Evolutionary conservation across 768 basidiomycete genomes (phyloP).

Genomic region (Sarcomyxa edulis): DNA sequence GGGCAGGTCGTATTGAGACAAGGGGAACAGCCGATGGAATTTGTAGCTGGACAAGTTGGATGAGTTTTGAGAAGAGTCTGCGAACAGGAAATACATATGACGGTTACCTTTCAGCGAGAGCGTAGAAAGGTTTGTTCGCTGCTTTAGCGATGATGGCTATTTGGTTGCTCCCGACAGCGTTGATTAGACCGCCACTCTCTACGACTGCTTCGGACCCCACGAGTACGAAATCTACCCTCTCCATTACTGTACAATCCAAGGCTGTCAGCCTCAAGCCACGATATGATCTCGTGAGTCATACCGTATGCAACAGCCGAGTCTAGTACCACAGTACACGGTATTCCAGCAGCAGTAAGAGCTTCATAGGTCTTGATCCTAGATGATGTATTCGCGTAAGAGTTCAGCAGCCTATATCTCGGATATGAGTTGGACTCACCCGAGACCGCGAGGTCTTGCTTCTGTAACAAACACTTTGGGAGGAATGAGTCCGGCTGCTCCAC

Average conservation of each 20-base stretch:
- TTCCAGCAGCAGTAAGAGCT: conserved; percentile 79
- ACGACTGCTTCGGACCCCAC: conserved; percentile 98
- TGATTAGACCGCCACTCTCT: conserved; percentile 82
- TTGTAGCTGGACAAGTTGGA: conserved; percentile 70
- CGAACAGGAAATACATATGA: conserved; percentile 9
- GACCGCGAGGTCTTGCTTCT: conserved; percentile 85
- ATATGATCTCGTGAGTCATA: no score
- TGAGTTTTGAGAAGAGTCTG: no score
- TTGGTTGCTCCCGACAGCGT: conserved; percentile 93
- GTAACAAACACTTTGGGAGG: conserved; percentile 79
- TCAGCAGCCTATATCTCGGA: conserved; percentile 10
- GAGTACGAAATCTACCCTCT: conserved; percentile 90
- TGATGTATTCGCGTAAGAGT: conserved; percentile 12
- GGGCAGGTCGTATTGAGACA: conserved; percentile 87
- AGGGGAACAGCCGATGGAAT: conserved; percentile 92
- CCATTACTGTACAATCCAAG: no score
- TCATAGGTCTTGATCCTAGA: conserved; percentile 87
- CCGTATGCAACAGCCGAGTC: conserved; percentile 97
- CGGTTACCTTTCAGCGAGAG: conserved; percentile 79
- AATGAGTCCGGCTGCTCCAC: conserved; percentile 11
- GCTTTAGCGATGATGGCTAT: conserved; percentile 96
- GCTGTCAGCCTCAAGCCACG: no score
- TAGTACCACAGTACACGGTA: conserved; percentile 91
- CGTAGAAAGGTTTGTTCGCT: conserved; percentile 94
- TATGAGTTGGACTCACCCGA: conserved; percentile 70